Evolutionary conservation across 768 basidiomycete species (phyloP).

Genomic region (Lentinula aciculospora): DNA sequence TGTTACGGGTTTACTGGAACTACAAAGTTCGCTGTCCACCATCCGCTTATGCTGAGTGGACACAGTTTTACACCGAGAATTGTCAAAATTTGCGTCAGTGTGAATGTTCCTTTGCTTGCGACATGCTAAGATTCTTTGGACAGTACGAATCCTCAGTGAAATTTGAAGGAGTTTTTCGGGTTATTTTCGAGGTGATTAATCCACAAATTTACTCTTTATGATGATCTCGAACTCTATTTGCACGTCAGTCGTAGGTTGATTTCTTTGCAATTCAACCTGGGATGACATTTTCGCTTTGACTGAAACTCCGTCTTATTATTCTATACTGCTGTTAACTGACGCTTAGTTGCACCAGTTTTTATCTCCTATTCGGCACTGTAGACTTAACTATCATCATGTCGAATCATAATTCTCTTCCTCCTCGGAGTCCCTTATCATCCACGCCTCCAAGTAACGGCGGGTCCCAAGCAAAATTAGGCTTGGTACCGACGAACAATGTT

Average conservation of each 20-base stretch:
- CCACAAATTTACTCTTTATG: constrained; percentile 16
- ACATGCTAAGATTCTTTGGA: too few relatives aligned
- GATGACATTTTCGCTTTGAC: constrained; percentile 37
- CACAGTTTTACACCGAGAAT: too few relatives aligned
- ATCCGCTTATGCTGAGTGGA: too few relatives aligned
- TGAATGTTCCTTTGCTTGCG: too few relatives aligned
- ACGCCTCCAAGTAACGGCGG: constrained; percentile 32
- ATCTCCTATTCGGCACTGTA: constrained; percentile 1
- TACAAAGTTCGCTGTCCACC: too few relatives aligned
- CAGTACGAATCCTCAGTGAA: too few relatives aligned
- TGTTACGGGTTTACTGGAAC: too few relatives aligned
- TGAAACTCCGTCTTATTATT: constrained; percentile 23
- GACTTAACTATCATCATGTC: background rate
- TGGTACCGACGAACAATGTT: constrained; percentile 82
- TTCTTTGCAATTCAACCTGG: constrained; percentile 21
- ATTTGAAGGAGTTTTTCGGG: background rate
- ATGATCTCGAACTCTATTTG: constrained; percentile 48
- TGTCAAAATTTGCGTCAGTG: too few relatives aligned
- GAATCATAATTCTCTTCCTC: constrained; percentile 21
- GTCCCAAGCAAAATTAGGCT: constrained; percentile 33
- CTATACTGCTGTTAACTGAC: background rate
- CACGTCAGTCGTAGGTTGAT: constrained; percentile 54
- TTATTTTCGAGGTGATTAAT: background rate
- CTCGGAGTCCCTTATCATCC: constrained; percentile 25
- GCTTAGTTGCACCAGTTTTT: background rate